Percentiles rank a stretch among this genome's conserved stretches.
Evolutionary conservation across 2,329 filamentous ascomycete species (phyloP).

Genomic region (Penicillium italicum): DNA sequence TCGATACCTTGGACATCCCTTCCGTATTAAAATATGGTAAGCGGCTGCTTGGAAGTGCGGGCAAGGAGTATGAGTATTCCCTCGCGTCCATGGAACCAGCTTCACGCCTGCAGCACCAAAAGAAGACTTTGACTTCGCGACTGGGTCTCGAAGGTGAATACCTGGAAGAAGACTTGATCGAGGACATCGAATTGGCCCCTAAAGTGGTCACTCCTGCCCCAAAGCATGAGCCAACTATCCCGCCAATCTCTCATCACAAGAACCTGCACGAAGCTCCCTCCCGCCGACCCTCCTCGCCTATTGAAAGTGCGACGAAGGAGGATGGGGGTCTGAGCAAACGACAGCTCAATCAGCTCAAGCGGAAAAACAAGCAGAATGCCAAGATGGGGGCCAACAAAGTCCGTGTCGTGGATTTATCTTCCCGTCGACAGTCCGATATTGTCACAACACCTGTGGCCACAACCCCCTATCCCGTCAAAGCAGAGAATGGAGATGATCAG

Average conservation of each 20-base stretch:
- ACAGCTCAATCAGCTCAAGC: slow-evolving; percentile 89
- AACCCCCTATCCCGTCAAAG: slow-evolving; percentile 55
- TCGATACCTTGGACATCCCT: slow-evolving; percentile 72
- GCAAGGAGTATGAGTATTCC: slow-evolving; percentile 77
- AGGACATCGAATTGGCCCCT: slow-evolving; percentile 56
- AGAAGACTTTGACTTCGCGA: slow-evolving; percentile 77
- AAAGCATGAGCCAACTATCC: slow-evolving; percentile 51
- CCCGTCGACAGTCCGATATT: slow-evolving; percentile 61
- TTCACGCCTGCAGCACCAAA: slow-evolving; percentile 77
- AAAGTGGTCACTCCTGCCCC: slow-evolving; percentile 43
- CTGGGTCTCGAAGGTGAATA: slow-evolving; percentile 81
- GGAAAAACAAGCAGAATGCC: slow-evolving; percentile 86
- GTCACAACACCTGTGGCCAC: slow-evolving; percentile 57
- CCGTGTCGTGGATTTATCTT: slow-evolving; percentile 80
- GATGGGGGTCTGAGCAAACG: slow-evolving; percentile 79
- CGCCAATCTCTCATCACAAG: slow-evolving; percentile 41
- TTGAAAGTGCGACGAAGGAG: slow-evolving; percentile 53
- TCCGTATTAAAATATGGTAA: slow-evolving; percentile 80
- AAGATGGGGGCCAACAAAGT: slow-evolving; percentile 88
- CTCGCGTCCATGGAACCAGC: slow-evolving; percentile 78
- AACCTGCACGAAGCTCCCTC: slow-evolving; percentile 44
- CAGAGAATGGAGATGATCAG: slow-evolving; percentile 56
- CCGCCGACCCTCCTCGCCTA: slow-evolving; percentile 46
- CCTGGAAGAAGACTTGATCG: slow-evolving; percentile 77
- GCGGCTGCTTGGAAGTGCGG: slow-evolving; percentile 75